Conservation (phyloP, 2,329 filamentous ascomycete species). For the Diplodia mutila region DNA sequence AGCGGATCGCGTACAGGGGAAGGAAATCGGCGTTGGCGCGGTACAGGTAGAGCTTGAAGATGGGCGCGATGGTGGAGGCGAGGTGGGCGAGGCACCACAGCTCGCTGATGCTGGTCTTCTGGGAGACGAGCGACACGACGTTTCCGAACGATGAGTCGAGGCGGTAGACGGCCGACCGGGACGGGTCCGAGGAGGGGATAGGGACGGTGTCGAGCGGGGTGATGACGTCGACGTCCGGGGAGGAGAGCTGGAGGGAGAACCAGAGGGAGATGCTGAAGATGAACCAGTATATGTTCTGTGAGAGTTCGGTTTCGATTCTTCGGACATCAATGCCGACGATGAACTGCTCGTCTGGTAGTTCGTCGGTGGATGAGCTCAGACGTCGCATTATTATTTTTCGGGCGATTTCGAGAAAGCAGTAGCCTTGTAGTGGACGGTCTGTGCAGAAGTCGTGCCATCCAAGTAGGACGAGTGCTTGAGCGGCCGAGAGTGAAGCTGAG, state of each 20-base stretch:
- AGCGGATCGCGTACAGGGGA: not conserved
- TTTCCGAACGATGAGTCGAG: constrained; percentile 30
- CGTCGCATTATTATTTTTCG: constrained; percentile 33
- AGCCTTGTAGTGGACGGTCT: constrained; percentile 28
- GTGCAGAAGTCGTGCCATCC: constrained; percentile 45
- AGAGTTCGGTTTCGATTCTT: constrained; percentile 47
- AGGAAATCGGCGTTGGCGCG: not conserved
- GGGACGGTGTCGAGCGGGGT: constrained; percentile 25
- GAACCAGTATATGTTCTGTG: constrained; percentile 47
- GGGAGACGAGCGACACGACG: constrained; percentile 29
- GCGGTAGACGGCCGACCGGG: constrained; percentile 28
- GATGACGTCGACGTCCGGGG: constrained; percentile 29
- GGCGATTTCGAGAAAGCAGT: not conserved
- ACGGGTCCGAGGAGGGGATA: constrained; percentile 31
- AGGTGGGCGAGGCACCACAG: constrained; percentile 31
- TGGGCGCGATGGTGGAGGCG: constrained; percentile 28
- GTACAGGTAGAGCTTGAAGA: not conserved
- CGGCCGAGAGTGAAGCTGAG: constrained; percentile 32
- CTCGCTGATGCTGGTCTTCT: constrained; percentile 28
- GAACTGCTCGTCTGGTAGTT: constrained; percentile 33
- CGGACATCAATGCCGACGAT: constrained; percentile 50
- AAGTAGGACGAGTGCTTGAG: constrained; percentile 43
- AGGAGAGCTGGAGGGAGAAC: constrained; percentile 44
- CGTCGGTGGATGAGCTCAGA: constrained; percentile 41
- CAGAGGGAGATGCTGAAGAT: constrained; percentile 46